These are phyloP conservation scores for Phytophthora ohioensis DNA, from an alignment of 352 stramenopile species.

Conservation along the genomic window DNA sequence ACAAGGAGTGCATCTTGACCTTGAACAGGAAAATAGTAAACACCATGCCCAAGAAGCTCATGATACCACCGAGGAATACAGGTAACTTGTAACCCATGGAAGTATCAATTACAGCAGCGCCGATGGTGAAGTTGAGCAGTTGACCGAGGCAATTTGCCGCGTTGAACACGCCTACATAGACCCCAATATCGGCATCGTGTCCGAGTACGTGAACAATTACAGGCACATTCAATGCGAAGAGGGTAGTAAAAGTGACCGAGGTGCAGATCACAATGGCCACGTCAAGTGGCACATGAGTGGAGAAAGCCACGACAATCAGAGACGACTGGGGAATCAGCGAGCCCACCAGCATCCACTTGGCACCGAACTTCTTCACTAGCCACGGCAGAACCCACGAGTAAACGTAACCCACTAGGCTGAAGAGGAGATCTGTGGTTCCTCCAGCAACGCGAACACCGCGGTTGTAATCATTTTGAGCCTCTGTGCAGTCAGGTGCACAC, in stretches of 20 bases:
- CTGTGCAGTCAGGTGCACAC: constrained; percentile 37
- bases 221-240: constrained; percentile 31
- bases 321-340: constrained; percentile 29
- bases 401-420: constrained; percentile 48
- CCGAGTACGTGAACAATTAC: constrained; percentile 36
- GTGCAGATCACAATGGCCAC: constrained; percentile 29
- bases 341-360: constrained; percentile 28
- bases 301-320: constrained; percentile 27
- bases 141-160: constrained; percentile 36
- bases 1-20: constrained; percentile 55
- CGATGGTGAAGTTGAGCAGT: constrained; percentile 34
- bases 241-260: constrained; percentile 25
- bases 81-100: constrained; percentile 37
- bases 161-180: constrained; percentile 37
- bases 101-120: constrained; percentile 21
- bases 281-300: constrained; percentile 19
- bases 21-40: constrained; percentile 57
- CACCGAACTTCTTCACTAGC: constrained; percentile 45
- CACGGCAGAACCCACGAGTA: constrained; percentile 56
- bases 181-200: constrained; percentile 28
- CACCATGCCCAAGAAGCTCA: constrained; percentile 38
- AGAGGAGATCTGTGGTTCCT: constrained; percentile 48
- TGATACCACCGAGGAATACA: constrained; percentile 31
- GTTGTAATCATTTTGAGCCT: constrained; percentile 51
- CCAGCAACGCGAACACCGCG: constrained; percentile 39